Conservation (phyloP, 2,329 filamentous ascomycete genomes). For the Pseudodiploospora longispora region DNA sequence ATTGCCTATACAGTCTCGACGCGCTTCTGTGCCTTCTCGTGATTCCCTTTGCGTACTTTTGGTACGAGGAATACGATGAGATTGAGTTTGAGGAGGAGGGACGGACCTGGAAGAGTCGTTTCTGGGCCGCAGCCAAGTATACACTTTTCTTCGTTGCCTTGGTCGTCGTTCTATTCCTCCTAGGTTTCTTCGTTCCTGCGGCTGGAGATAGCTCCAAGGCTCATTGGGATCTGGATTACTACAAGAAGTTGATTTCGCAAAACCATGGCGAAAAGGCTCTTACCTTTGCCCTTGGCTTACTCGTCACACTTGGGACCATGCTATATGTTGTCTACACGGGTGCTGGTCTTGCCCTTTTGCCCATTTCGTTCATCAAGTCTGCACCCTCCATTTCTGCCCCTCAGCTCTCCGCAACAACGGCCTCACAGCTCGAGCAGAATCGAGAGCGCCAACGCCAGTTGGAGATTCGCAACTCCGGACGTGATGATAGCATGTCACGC, state of each 20-base stretch:
- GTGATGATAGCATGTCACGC: slow-evolving; percentile 63
- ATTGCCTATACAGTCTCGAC: slow-evolving; percentile 85
- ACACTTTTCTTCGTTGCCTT: slow-evolving; percentile 77
- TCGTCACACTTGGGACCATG: slow-evolving; percentile 78
- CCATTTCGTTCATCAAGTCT: slow-evolving; percentile 85
- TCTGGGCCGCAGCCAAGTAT: slow-evolving; percentile 85
- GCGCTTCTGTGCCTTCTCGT: slow-evolving; percentile 81
- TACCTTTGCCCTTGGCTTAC: slow-evolving; percentile 80
- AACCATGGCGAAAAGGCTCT: slow-evolving; percentile 90
- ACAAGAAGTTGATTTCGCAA: slow-evolving; percentile 66
- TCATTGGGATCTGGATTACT: slow-evolving; percentile 81
- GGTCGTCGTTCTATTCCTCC: slow-evolving; percentile 73
- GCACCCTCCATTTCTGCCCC: slow-evolving; percentile 80
- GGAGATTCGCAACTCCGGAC: slow-evolving; percentile 74
- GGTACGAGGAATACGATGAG: slow-evolving; percentile 95
- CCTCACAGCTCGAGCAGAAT: slow-evolving; percentile 76
- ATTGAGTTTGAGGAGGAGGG: slow-evolving; percentile 76
- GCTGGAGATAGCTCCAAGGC: slow-evolving; percentile 57
- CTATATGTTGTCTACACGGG: slow-evolving; percentile 87
- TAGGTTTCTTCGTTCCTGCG: slow-evolving; percentile 90
- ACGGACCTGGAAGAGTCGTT: slow-evolving; percentile 60
- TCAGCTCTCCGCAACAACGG: slow-evolving; percentile 66
- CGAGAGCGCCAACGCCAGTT: slow-evolving; percentile 87
- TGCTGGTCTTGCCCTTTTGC: slow-evolving; percentile 78
- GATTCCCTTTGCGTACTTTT: slow-evolving; percentile 95